Base-by-base conservation (phyloP, 805 yeast genomes). In the Hanseniaspora lindneri region DNA sequence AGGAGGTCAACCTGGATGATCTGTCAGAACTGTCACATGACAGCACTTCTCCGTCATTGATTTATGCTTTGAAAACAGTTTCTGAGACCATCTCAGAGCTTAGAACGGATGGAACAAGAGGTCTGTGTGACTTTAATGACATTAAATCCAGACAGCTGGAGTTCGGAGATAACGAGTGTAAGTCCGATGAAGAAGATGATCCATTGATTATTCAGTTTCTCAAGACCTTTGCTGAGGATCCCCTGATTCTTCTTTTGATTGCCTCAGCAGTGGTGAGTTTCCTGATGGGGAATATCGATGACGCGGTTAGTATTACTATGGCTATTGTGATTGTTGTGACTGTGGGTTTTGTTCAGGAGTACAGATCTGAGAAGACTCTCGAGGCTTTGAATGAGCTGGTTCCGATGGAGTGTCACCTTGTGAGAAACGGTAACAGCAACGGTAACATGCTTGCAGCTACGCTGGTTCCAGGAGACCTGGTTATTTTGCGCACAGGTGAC, bases 341-440 rank as follows among this genome's bases (percentile, higher is more conserved):
- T 1, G 99, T 92, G 32, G 99, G 99, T 0, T 92, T 92, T 66
- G 88, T 92, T 28, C 99, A 92, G 66, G 99, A 92, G 64, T 88
- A 88, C 60, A 74, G 96, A 58, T 84, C 95, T 1, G 99, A 92
- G 60, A 83, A 92, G 69, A 84, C 96, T 4, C 69, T 92, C 51
- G 94, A 88, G 62, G 97, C 97, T 0, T 73, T 92, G 52, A 88
- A 83, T 62, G 83, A 83, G 60, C 73, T 92, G 56, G 96, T 92
- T 7, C 99, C 99, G 2, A 96, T 94, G n/a, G 86, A 83, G 60
- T 94, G 96, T 32, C 92, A 89, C 61, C 73, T 92, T 43, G 81
- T 94, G 10, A 75, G 99, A 64, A 79, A 76, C 57, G 88, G 87
- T 11, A 73, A 76, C 52, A 76, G 84, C 9, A 80, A 83, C 44